Conservation (phyloP, 2,329 filamentous ascomycete genomes). For the Tolypocladium tropicale region DNA sequence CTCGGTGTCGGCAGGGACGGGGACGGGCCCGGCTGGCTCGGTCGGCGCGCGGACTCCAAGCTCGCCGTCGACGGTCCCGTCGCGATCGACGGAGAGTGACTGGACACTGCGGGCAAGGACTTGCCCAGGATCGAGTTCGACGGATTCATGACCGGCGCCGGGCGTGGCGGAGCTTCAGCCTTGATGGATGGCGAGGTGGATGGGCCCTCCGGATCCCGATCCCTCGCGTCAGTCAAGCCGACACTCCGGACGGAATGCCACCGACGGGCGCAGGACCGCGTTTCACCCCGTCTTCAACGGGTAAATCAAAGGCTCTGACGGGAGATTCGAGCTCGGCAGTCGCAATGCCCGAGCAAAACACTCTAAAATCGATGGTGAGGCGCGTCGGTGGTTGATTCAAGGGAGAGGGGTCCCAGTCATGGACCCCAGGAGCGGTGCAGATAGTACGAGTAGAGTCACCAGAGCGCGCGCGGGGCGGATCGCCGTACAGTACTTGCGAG, state of each 20-base stretch:
- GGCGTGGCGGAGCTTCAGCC: neutral
- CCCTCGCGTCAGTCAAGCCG: neutral
- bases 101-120: conserved; percentile 35
- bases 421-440: conserved; percentile 22
- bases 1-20: conserved; percentile 41
- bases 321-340: neutral
- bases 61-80: conserved; percentile 31
- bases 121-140: conserved; percentile 32
- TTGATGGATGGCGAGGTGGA: neutral
- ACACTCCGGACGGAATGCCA: conserved; percentile 3
- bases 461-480: conserved; percentile 25
- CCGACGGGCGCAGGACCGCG: neutral
- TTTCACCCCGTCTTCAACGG: neutral
- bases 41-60: conserved; percentile 42
- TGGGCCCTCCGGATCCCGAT: neutral
- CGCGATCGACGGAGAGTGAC: conserved; percentile 29
- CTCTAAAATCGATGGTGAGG: neutral
- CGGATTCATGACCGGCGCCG: conserved; percentile 21
- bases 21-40: conserved; percentile 24
- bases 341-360: neutral
- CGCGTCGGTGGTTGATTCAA: neutral
- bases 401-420: conserved; percentile 19
- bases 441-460: conserved; percentile 20
- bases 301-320: neutral
- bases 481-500: conserved; percentile 8